These are phyloP conservation scores for Xylaria scruposa DNA, from an alignment of 495 filamentous ascomycete genomes.

Conservation along the genomic window DNA sequence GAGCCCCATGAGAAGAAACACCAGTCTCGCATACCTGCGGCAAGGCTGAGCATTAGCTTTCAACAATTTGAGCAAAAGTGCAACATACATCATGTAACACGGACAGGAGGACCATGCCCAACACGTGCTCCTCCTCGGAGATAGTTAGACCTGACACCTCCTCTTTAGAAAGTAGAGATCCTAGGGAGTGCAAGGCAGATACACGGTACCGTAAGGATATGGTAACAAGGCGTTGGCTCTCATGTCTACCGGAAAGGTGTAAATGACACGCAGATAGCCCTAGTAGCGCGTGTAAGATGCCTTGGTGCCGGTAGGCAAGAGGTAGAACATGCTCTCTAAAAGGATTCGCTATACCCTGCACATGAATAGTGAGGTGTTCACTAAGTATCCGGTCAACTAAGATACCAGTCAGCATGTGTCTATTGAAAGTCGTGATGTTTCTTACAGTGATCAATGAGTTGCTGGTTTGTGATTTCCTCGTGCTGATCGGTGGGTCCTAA, in stretches of 20 bases:
- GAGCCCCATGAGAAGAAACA: background rate
- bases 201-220: background rate
- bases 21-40: background rate
- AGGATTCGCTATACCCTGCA: background rate
- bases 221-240: slow-evolving; percentile 1
- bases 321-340: slow-evolving; percentile 6
- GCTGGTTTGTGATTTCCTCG: background rate
- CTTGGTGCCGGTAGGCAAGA: background rate
- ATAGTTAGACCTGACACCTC: background rate
- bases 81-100: slow-evolving; percentile 2
- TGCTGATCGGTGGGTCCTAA: background rate
- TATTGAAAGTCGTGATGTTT: background rate
- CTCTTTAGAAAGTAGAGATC: slow-evolving; percentile 1
- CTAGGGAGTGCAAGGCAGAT: background rate
- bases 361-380: slow-evolving; percentile 2
- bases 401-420: background rate
- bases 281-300: background rate
- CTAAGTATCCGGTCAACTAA: slow-evolving; percentile 7
- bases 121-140: background rate
- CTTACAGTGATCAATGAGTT: slow-evolving; percentile 6
- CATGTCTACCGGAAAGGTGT: background rate
- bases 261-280: slow-evolving; percentile 3
- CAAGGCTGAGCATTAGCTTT: background rate
- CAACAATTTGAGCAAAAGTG: background rate
- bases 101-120: background rate